Conservation (phyloP, 2,329 filamentous ascomycete species). For the Aureobasidium subglaciale region DNA sequence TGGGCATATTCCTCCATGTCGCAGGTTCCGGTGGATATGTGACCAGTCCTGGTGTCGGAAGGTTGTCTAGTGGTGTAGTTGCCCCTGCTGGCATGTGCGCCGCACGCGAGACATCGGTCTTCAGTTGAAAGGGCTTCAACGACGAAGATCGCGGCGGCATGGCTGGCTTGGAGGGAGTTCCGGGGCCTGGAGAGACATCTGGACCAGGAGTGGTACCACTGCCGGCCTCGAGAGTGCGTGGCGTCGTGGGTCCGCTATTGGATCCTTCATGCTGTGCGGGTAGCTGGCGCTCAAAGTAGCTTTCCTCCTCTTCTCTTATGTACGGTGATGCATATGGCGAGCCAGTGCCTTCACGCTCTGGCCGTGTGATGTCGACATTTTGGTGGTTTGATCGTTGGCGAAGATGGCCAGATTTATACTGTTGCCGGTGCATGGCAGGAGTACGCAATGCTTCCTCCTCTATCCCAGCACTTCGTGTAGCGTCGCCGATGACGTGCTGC, state of each 20-base stretch:
- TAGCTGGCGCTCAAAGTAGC: conserved; percentile 12
- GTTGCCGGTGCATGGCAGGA: conserved; percentile 10
- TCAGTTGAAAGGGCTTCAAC: conserved; percentile 1
- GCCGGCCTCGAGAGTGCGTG: conserved; percentile 8
- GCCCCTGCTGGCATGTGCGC: not conserved
- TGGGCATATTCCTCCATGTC: conserved; percentile 36
- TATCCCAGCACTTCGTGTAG: not conserved
- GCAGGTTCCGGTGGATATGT: conserved; percentile 21
- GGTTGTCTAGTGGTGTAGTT: not conserved
- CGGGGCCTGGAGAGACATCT: not conserved
- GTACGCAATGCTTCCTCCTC: not conserved
- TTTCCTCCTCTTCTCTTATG: conserved; percentile 16
- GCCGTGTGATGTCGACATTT: conserved; percentile 17
- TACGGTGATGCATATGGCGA: conserved; percentile 10
- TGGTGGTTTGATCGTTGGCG: conserved; percentile 21
- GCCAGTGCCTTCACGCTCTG: conserved; percentile 8
- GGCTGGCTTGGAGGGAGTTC: not conserved
- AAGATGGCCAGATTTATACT: conserved; percentile 18
- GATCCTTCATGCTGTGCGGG: conserved; percentile 2
- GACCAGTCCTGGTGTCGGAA: conserved; percentile 13
- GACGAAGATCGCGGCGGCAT: conserved; percentile 5
- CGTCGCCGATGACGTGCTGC: not conserved
- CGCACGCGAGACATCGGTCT: not conserved
- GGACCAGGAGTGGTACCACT: conserved; percentile 6
- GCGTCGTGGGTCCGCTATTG: conserved; percentile 1